Conservation (phyloP, 2,329 filamentous ascomycete species). For the Colletotrichum karsti region DNA sequence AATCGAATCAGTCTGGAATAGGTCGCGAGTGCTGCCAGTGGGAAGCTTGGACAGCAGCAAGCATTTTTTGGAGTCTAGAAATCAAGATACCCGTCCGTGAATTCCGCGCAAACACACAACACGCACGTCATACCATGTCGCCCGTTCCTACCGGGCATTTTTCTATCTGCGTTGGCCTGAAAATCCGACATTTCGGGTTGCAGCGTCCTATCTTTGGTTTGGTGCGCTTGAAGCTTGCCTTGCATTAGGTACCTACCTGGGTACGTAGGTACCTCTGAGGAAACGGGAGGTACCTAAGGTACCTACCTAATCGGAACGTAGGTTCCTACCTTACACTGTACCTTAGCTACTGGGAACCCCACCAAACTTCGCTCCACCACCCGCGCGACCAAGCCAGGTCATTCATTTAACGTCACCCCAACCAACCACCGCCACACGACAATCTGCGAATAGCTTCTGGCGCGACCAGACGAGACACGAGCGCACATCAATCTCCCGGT, state of each 20-base stretch:
- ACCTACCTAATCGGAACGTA: neutral
- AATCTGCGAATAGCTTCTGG: neutral
- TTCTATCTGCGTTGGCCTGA: no score
- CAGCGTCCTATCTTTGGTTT: no score
- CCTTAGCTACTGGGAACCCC: neutral
- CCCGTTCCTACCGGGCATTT: no score
- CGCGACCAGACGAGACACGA: neutral
- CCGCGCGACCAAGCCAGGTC: neutral
- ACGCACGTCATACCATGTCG: no score
- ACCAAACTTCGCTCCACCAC: conserved; percentile 15
- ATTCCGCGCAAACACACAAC: neutral
- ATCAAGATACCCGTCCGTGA: conserved; percentile 17
- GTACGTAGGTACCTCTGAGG: neutral
- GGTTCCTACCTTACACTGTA: no score
- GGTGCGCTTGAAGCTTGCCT: neutral
- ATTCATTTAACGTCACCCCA: conserved; percentile 9
- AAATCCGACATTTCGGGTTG: no score
- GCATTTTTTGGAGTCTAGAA: conserved; percentile 21
- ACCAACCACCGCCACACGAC: neutral
- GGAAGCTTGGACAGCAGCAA: neutral
- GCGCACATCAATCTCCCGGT: neutral
- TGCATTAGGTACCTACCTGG: neutral
- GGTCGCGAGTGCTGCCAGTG: neutral
- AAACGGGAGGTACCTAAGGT: neutral
- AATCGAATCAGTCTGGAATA: neutral